Evolutionary conservation across 371 early-diverging fungal species (phyloP).

Genomic region (Syncephalis fuscata): DNA sequence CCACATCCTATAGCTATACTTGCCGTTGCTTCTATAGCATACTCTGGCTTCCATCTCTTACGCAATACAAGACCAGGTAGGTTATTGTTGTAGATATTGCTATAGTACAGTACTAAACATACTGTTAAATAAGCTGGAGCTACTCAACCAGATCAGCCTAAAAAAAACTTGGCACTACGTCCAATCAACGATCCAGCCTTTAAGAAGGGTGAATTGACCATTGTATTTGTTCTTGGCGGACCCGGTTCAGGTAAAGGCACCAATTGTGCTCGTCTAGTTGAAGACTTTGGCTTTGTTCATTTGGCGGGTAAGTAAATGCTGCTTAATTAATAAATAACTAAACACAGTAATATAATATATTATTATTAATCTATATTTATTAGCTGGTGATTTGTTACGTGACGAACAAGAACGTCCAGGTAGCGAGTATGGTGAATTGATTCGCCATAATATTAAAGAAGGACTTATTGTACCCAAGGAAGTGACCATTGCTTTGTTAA

Average conservation of each 20-base stretch:
- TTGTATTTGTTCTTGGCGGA: slow-evolving; percentile 69
- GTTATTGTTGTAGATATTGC: neutral
- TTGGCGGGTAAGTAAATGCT: slow-evolving; percentile 48
- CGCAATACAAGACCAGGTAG: slow-evolving; percentile 8
- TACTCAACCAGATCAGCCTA: too few species aligned
- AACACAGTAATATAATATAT: neutral
- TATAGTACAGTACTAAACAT: neutral
- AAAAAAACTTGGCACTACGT: too few species aligned
- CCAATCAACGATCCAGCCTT: slow-evolving; percentile 11
- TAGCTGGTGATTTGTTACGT: slow-evolving; percentile 91
- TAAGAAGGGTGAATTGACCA: slow-evolving; percentile 27
- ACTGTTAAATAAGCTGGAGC: slow-evolving; percentile 4
- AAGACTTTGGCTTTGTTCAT: slow-evolving; percentile 87
- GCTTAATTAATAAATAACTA: neutral
- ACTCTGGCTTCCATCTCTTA: slow-evolving; percentile 20
- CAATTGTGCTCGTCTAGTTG: slow-evolving; percentile 70
- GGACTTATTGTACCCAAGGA: slow-evolving; percentile 92
- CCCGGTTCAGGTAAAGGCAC: slow-evolving; percentile 92
- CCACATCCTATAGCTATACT: slow-evolving; percentile 14
- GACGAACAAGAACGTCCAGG: slow-evolving; percentile 71
- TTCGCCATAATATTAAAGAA: slow-evolving; percentile 75
- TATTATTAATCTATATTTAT: neutral
- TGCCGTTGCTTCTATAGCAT: slow-evolving; percentile 31
- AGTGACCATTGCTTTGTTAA: slow-evolving; percentile 80
- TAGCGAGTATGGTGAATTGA: slow-evolving; percentile 80